Conservation (phyloP, 2,329 filamentous ascomycete genomes). For the Ophiostoma triangulosporum region DNA sequence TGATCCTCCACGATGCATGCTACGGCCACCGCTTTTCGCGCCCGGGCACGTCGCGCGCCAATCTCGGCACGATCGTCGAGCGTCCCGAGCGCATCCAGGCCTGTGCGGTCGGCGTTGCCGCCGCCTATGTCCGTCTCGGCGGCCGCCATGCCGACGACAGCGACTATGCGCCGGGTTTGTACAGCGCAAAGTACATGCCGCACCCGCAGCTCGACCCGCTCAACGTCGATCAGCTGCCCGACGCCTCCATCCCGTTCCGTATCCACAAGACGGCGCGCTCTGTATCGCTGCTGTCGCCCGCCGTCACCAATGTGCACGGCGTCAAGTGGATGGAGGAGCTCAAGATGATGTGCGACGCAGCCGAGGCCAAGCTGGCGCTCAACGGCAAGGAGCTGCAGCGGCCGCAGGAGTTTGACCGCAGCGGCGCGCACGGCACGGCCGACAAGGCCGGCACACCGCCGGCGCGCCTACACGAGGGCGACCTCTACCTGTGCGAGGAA, state of each 20-base stretch:
- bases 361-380: slow-evolving; percentile 62
- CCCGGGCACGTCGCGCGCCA: slow-evolving; percentile 58
- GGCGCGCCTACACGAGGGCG: slow-evolving; percentile 48
- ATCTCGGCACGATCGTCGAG: slow-evolving; percentile 75
- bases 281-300: slow-evolving; percentile 57
- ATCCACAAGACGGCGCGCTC: slow-evolving; percentile 69
- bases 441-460: background rate
- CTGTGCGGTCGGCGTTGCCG: slow-evolving; percentile 64
- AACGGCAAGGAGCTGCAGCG: slow-evolving; percentile 68
- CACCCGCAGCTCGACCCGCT: slow-evolving; percentile 45
- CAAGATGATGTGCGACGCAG: slow-evolving; percentile 67
- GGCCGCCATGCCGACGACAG: slow-evolving; percentile 60
- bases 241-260: slow-evolving; percentile 58
- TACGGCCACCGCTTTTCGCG: slow-evolving; percentile 89
- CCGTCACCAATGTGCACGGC: slow-evolving; percentile 85
- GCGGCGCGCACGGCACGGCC: background rate
- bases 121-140: slow-evolving; percentile 83
- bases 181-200: slow-evolving; percentile 37
- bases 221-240: slow-evolving; percentile 29
- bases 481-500: slow-evolving; percentile 79
- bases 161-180: background rate
- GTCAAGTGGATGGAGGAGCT: slow-evolving; percentile 88
- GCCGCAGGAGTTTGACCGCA: slow-evolving; percentile 41
- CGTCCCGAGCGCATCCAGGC: slow-evolving; percentile 84
- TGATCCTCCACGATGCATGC: slow-evolving; percentile 84